Conservation (phyloP, 176 grass and related monocot genomes). For the Olyra latifolia region DNA sequence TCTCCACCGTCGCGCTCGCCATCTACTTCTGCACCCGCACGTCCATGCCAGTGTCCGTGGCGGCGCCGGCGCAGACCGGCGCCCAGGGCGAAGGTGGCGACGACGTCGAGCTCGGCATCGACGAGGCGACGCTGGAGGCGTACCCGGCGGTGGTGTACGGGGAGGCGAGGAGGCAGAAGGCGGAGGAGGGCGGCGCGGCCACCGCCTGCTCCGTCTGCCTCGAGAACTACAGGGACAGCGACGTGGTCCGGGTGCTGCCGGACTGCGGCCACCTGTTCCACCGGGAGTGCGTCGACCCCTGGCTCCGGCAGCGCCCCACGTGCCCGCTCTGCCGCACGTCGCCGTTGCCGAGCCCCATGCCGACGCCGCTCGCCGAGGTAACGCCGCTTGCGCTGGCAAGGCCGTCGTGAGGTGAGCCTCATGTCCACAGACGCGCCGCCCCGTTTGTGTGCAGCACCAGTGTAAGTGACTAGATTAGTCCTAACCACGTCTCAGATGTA, state of each 20-base stretch:
- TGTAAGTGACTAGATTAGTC: not conserved
- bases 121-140: slow-evolving; percentile 61
- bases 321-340: slow-evolving; percentile 77
- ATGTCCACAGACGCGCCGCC: not conserved
- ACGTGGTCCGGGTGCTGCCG: slow-evolving; percentile 59
- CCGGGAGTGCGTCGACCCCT: slow-evolving; percentile 59
- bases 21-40: slow-evolving; percentile 72
- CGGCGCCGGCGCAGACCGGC: not conserved
- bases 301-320: slow-evolving; percentile 62
- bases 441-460: not conserved
- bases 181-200: not conserved
- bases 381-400: slow-evolving; percentile 39
- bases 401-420: not conserved
- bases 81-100: not conserved
- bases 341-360: slow-evolving; percentile 68
- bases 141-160: slow-evolving; percentile 56
- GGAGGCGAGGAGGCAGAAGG: slow-evolving; percentile 26
- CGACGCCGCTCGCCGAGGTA: slow-evolving; percentile 69
- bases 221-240: slow-evolving; percentile 48
- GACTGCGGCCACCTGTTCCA: slow-evolving; percentile 82
- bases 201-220: slow-evolving; percentile 62
- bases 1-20: slow-evolving; percentile 54
- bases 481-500: not conserved
- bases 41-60: not conserved
- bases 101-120: slow-evolving; percentile 52